These are phyloP conservation scores for Lactarius akahatsu DNA, from an alignment of 768 basidiomycete species.

Conservation along the genomic window DNA sequence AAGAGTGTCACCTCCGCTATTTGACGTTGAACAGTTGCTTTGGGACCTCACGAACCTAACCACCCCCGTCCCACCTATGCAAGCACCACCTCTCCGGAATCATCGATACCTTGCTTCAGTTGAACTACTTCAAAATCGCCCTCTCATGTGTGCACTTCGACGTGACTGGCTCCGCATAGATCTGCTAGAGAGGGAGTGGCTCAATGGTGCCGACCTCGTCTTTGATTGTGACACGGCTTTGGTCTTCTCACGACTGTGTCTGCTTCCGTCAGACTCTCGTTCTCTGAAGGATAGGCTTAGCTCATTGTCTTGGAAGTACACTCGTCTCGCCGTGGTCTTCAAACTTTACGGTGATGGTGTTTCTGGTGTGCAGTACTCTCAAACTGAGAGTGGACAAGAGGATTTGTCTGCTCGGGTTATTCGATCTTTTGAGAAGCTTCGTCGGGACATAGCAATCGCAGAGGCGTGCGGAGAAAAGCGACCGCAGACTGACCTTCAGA, in stretches of 20 bases:
- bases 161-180: slow-evolving; percentile 47
- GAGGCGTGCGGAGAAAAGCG: slow-evolving; percentile 58
- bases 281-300: slow-evolving; percentile 46
- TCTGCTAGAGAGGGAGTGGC: slow-evolving; percentile 61
- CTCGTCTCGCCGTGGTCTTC: slow-evolving; percentile 56
- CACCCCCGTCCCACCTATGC: slow-evolving; percentile 8
- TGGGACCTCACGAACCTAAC: slow-evolving; percentile 13
- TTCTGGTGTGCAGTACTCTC: slow-evolving; percentile 54
- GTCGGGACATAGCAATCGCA: slow-evolving; percentile 59
- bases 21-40: slow-evolving; percentile 8
- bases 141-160: slow-evolving; percentile 52
- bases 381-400: background rate
- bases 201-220: slow-evolving; percentile 64
- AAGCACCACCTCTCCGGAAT: slow-evolving; percentile 33
- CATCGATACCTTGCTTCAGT: slow-evolving; percentile 74
- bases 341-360: slow-evolving; percentile 33
- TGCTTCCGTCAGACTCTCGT: slow-evolving; percentile 52
- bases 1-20: background rate
- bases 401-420: slow-evolving; percentile 38
- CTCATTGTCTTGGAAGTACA: slow-evolving; percentile 62
- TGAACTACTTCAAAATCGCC: slow-evolving; percentile 64
- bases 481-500: slow-evolving; percentile 43
- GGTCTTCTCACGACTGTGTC: slow-evolving; percentile 46
- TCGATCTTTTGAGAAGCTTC: slow-evolving; percentile 67
- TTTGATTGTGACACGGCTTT: slow-evolving; percentile 62